These are phyloP conservation scores for Primulina tabacum DNA, from an alignment of 257 asterid genomes.

Conservation along the genomic window DNA sequence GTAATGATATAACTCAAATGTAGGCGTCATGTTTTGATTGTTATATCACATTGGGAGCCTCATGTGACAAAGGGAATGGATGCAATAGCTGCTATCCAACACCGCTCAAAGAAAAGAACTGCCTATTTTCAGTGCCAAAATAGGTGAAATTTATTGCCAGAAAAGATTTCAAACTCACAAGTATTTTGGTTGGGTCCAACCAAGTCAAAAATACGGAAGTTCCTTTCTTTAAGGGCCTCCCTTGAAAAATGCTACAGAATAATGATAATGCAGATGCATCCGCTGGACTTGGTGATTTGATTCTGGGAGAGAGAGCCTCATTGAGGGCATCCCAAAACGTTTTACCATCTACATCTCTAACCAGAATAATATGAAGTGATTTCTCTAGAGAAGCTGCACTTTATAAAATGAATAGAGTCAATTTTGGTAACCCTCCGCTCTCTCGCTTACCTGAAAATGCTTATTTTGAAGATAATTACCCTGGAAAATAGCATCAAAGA, in stretches of 20 bases:
- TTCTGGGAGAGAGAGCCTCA: conserved; percentile 83
- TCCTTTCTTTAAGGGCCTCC: conserved; percentile 69
- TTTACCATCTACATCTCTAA: conserved; percentile 88
- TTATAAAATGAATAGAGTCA: conserved; percentile 19
- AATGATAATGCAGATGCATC: conserved; percentile 69
- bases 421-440: neutral
- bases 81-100: neutral
- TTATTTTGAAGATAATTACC: conserved; percentile 34
- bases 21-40: neutral
- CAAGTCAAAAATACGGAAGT: conserved; percentile 83
- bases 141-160: neutral
- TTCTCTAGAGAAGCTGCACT: conserved; percentile 80
- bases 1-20: neutral
- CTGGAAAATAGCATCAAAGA: conserved; percentile 58
- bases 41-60: neutral
- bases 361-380: conserved; percentile 71
- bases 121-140: neutral
- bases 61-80: neutral
- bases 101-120: neutral
- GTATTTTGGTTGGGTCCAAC: conserved; percentile 74
- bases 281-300: conserved; percentile 48
- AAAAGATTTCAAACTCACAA: conserved; percentile 25
- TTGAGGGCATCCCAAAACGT: conserved; percentile 93
- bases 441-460: neutral
- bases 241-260: conserved; percentile 63